A percentile compares a stretch with the other conserved stretches of the same genome.
Evolutionary conservation across 768 basidiomycete genomes (phyloP).

Genomic region (Ephemerocybe angulata): DNA sequence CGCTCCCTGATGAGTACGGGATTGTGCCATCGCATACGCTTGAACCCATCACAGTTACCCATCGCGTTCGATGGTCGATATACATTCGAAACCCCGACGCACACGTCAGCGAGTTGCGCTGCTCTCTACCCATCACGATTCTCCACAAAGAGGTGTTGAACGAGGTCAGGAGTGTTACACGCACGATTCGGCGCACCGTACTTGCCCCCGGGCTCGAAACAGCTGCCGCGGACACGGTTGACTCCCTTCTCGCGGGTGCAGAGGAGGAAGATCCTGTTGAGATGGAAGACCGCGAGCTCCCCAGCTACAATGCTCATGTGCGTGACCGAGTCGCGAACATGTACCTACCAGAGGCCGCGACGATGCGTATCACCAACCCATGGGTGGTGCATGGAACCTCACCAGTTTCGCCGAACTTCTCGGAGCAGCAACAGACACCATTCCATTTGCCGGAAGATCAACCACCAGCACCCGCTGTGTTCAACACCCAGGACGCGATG

Average conservation of each 20-base stretch:
- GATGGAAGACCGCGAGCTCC: constrained; percentile 72
- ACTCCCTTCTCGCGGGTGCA: constrained; percentile 41
- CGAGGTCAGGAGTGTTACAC: constrained; percentile 71
- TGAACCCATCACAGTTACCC: constrained; percentile 71
- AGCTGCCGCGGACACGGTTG: constrained; percentile 23
- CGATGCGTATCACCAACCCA: constrained; percentile 61
- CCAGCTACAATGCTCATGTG: constrained; percentile 86
- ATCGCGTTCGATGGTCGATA: constrained; percentile 80
- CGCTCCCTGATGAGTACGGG: constrained; percentile 3
- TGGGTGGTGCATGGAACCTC: constrained; percentile 47
- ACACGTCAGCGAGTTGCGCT: constrained; percentile 91
- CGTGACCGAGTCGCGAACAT: constrained; percentile 85
- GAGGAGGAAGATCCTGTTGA: constrained; percentile 13
- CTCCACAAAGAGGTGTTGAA: constrained; percentile 69
- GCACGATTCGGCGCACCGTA: constrained; percentile 72
- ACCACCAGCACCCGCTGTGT: not conserved
- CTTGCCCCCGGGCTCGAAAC: constrained; percentile 30
- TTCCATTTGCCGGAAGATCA: not conserved
- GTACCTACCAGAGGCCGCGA: constrained; percentile 61
- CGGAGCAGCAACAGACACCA: constrained; percentile 3
- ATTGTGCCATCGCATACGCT: constrained; percentile 68
- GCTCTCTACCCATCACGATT: constrained; percentile 85
- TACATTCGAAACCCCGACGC: constrained; percentile 84
- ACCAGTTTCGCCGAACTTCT: constrained; percentile 1
- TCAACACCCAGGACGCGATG: not conserved